These are phyloP conservation scores for Danielozyma ontarioensis DNA, from an alignment of 805 yeast species.

Conservation along the genomic window DNA sequence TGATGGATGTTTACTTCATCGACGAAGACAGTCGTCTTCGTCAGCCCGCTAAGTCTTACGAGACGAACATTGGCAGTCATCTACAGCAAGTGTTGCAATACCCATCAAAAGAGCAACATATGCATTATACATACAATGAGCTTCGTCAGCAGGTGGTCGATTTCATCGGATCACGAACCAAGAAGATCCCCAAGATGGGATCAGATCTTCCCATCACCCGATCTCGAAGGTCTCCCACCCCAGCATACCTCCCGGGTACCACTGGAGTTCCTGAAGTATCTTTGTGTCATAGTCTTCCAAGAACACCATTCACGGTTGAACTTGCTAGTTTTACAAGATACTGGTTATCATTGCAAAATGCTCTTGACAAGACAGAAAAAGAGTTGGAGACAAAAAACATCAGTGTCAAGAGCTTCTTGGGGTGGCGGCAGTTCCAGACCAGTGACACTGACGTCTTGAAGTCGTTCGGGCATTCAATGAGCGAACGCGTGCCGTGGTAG, in stretches of 20 bases:
- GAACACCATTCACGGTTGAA: slow-evolving; percentile 22
- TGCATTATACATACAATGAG: slow-evolving; percentile 4
- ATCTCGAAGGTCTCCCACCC: slow-evolving; percentile 2
- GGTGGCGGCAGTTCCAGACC: slow-evolving; percentile 32
- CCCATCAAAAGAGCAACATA: background rate
- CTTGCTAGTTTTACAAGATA: slow-evolving; percentile 26
- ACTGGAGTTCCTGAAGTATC: slow-evolving; percentile 33
- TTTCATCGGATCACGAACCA: slow-evolving; percentile 32
- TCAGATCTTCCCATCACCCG: slow-evolving; percentile 19
- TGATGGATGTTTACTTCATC: slow-evolving; percentile 27
- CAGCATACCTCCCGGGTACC: slow-evolving; percentile 8
- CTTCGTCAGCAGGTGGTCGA: slow-evolving; percentile 6
- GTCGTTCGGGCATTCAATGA: slow-evolving; percentile 4
- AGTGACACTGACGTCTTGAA: slow-evolving; percentile 9
- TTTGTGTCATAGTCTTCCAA: slow-evolving; percentile 18
- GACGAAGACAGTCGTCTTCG: slow-evolving; percentile 24
- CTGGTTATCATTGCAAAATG: slow-evolving; percentile 30
- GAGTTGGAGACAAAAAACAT: slow-evolving; percentile 7
- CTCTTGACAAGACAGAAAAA: slow-evolving; percentile 18
- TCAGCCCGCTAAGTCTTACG: slow-evolving; percentile 32
- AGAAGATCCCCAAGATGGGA: slow-evolving; percentile 24
- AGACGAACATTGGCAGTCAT: slow-evolving; percentile 26
- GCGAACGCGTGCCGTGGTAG: too few relatives aligned
- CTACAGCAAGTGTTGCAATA: slow-evolving; percentile 3
- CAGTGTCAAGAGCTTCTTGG: slow-evolving; percentile 22